Percentiles rank a stretch among this genome's conserved stretches.
These are phyloP conservation scores for Hyphopichia buzzinii DNA, from an alignment of 1,139 yeast species.

Conservation along the genomic window DNA sequence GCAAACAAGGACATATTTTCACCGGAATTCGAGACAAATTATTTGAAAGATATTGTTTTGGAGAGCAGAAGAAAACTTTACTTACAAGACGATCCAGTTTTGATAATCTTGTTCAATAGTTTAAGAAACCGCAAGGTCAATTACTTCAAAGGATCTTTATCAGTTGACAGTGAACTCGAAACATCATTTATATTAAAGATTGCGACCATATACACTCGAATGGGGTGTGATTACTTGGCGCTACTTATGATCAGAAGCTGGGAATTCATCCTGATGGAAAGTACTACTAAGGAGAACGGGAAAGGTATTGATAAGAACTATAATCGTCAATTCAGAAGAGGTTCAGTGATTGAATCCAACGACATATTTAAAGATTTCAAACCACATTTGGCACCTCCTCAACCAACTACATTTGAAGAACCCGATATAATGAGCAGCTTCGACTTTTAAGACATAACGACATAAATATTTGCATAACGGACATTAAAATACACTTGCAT, in stretches of 20 bases:
- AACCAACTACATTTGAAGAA: conserved; percentile 57
- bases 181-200: conserved; percentile 60
- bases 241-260: conserved; percentile 63
- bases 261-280: conserved; percentile 49
- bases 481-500: background rate
- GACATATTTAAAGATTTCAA: conserved; percentile 5
- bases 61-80: conserved; percentile 40
- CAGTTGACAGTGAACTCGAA: conserved; percentile 51
- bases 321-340: conserved; percentile 1
- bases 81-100: conserved; percentile 79
- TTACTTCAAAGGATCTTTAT: conserved; percentile 48
- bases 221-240: conserved; percentile 89
- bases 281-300: conserved; percentile 5
- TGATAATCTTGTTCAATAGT: conserved; percentile 62
- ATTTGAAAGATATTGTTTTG: conserved; percentile 15
- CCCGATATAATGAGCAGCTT: conserved; percentile 77
- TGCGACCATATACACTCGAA: conserved; percentile 66
- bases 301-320: background rate
- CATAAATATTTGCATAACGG: background rate
- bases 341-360: background rate
- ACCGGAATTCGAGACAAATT: conserved; percentile 20
- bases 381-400: conserved; percentile 37
- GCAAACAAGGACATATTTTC: conserved; percentile 20
- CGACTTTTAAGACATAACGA: conserved; percentile 33
- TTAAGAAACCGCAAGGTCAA: conserved; percentile 51